Conservation (phyloP, 768 basidiomycete species). For the Mycena polygramma region DNA sequence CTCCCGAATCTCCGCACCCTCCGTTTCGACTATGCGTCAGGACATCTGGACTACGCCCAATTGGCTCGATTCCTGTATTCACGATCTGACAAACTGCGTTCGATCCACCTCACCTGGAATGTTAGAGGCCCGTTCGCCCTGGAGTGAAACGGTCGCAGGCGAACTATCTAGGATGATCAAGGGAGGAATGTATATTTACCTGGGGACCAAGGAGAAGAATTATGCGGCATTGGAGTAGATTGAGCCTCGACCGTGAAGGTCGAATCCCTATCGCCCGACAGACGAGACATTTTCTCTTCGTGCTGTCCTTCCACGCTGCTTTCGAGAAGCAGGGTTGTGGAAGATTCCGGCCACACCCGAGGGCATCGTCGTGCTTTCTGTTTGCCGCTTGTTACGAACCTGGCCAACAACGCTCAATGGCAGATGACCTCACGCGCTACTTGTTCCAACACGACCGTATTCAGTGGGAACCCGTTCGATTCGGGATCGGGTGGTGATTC, state of each 20-base stretch:
- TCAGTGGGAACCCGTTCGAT: no score
- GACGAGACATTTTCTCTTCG: slow-evolving; percentile 23
- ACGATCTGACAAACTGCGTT: neutral
- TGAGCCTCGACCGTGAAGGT: no score
- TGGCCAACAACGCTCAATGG: no score
- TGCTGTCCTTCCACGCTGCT: neutral
- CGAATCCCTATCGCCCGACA: no score
- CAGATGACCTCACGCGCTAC: no score
- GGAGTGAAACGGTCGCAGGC: neutral
- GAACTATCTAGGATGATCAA: neutral
- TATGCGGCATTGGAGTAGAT: neutral
- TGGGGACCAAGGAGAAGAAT: neutral
- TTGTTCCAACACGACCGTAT: no score
- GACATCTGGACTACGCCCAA: no score
- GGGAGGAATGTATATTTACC: neutral
- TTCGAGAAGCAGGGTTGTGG: slow-evolving; percentile 2
- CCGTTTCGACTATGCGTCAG: neutral
- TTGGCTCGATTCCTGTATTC: neutral
- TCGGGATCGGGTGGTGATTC: no score
- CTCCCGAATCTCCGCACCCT: neutral
- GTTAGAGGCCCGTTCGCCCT: no score
- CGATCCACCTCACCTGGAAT: neutral
- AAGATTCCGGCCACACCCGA: slow-evolving; percentile 13
- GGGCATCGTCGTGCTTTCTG: no score
- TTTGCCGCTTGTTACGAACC: no score